Evolutionary conservation across 2,329 filamentous ascomycete genomes (phyloP).

Genomic region (Phialocephala subalpina): DNA sequence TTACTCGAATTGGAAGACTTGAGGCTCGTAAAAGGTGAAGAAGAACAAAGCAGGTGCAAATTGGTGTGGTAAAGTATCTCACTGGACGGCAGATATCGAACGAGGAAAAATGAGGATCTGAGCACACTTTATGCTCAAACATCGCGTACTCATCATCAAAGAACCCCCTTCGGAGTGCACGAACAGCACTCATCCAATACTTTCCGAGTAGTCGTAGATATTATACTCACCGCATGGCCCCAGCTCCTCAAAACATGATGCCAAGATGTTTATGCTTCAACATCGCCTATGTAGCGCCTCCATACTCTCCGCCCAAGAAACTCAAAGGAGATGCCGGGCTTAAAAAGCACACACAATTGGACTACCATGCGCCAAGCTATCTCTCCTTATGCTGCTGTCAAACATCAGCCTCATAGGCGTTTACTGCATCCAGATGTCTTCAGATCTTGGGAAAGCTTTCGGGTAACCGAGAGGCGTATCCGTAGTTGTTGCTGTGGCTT

Average conservation of each 20-base stretch:
- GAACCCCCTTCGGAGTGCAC: not conserved
- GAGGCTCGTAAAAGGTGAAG: not conserved
- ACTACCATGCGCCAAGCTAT: not conserved
- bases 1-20: not conserved
- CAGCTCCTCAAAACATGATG: slow-evolving; percentile 4
- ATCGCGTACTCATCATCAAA: not conserved
- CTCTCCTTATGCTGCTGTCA: not conserved
- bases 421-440: not conserved
- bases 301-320: not conserved
- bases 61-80: not conserved
- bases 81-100: not conserved
- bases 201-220: not conserved
- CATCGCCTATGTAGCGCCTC: not conserved
- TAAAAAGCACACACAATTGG: slow-evolving; percentile 2
- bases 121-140: not conserved
- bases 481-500: slow-evolving; percentile 5
- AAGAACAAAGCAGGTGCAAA: not conserved
- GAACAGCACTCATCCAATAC: not conserved
- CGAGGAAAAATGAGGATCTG: not conserved
- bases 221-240: not conserved
- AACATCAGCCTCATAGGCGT: not conserved
- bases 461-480: not conserved
- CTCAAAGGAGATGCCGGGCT: slow-evolving; percentile 1
- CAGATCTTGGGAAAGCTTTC: no score
- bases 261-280: slow-evolving; percentile 1